phyloP scores from a whole-genome alignment of 768 basidiomycete species.

The Podaxis rugospora region DNA sequence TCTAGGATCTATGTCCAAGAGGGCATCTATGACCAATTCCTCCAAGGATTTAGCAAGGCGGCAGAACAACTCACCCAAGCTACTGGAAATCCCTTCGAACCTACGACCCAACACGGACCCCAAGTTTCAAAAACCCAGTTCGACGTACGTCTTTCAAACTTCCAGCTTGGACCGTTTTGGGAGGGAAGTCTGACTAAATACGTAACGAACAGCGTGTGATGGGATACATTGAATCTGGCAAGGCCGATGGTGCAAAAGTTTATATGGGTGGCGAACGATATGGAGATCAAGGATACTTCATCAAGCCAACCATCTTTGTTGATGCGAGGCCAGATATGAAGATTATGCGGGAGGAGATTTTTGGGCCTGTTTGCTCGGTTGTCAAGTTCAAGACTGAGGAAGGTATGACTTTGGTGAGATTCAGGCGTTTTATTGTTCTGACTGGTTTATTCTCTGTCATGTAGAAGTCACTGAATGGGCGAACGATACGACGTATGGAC shows the following conservation, averaged over 20 bases:
- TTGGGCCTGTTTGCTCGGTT: constrained; percentile 37
- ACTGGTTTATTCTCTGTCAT: background rate
- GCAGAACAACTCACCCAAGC: constrained; percentile 41
- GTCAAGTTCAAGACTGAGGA: constrained; percentile 71
- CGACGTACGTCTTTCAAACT: constrained; percentile 5
- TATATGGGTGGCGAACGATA: constrained; percentile 11
- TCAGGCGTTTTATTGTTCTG: background rate
- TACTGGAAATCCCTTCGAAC: constrained; percentile 65
- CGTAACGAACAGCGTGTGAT: constrained; percentile 9
- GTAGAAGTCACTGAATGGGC: constrained; percentile 47
- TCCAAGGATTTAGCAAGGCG: constrained; percentile 53
- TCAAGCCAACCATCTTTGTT: constrained; percentile 74
- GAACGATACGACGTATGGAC: constrained; percentile 75
- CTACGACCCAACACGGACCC: constrained; percentile 65
- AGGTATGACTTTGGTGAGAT: constrained; percentile 15
- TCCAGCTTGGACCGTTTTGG: background rate
- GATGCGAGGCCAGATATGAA: constrained; percentile 64
- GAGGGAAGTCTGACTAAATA: background rate
- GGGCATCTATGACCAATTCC: constrained; percentile 77
- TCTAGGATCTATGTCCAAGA: constrained; percentile 84
- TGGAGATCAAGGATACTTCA: constrained; percentile 48
- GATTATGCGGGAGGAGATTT: constrained; percentile 53
- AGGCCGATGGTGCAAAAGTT: constrained; percentile 13
- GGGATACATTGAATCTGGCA: constrained; percentile 41
- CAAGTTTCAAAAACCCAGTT: constrained; percentile 73